These are phyloP conservation scores for Nakazawaea holstii DNA, from an alignment of 805 yeast species.

Conservation along the genomic window DNA sequence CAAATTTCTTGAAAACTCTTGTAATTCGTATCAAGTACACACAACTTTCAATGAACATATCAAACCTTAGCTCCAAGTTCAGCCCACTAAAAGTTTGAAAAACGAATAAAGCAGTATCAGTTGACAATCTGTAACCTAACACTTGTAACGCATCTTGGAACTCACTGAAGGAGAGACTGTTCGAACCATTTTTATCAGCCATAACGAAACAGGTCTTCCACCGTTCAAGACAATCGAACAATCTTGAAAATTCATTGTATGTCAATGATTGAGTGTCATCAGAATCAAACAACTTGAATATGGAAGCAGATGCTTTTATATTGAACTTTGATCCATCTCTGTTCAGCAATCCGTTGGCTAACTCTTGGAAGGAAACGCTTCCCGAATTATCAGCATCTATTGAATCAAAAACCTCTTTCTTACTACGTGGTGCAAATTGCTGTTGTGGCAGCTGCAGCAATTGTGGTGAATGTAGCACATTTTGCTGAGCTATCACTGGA, in stretches of 20 bases:
- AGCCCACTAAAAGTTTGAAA: constrained; percentile 7
- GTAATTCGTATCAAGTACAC: constrained; percentile 74
- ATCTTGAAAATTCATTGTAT: constrained; percentile 9
- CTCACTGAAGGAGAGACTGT: constrained; percentile 10
- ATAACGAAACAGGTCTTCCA: constrained; percentile 7
- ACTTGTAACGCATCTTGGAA: constrained; percentile 15
- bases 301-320: not conserved
- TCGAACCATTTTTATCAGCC: constrained; percentile 5
- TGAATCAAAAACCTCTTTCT: constrained; percentile 4
- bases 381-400: constrained; percentile 5
- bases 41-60: constrained; percentile 74
- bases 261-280: constrained; percentile 1
- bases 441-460: not conserved
- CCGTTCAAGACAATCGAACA: constrained; percentile 8
- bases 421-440: constrained; percentile 4
- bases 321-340: constrained; percentile 5
- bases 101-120: constrained; percentile 13
- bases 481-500: constrained; percentile 1
- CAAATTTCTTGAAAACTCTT: constrained; percentile 73
- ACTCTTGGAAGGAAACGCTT: not conserved
- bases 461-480: not conserved
- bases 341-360: constrained; percentile 2
- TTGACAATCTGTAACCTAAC: constrained; percentile 12
- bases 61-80: constrained; percentile 49
- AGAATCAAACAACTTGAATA: constrained; percentile 8